phyloP scores from a whole-genome alignment of 768 basidiomycete species.

The Tephrocybe sp. region DNA sequence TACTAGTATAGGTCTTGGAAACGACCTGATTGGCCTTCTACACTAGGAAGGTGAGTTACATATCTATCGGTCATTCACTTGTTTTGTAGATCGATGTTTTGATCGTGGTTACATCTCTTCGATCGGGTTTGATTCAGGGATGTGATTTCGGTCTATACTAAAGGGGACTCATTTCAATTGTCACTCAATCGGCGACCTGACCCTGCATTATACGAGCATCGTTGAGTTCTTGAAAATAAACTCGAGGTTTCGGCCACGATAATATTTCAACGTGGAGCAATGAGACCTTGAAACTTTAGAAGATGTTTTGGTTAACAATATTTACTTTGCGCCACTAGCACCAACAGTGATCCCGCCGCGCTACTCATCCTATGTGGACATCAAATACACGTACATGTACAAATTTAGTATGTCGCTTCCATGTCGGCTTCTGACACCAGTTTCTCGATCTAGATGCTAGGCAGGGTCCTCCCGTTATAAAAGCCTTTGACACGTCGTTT shows the following conservation, averaged over 20 bases:
- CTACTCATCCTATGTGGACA: background rate
- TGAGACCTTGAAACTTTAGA: too few species aligned
- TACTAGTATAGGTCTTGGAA: too few species aligned
- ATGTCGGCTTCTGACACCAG: background rate
- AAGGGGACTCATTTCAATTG: background rate
- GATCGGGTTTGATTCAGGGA: background rate
- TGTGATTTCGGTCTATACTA: background rate
- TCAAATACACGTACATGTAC: slow-evolving; percentile 10
- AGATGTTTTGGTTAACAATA: background rate
- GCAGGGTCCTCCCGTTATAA: slow-evolving; percentile 12
- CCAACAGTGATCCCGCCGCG: background rate
- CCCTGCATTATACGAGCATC: too few species aligned
- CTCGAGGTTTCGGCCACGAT: too few species aligned
- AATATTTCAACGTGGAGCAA: too few species aligned
- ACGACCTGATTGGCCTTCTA: too few species aligned
- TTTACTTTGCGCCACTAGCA: slow-evolving; percentile 11
- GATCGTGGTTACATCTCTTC: background rate
- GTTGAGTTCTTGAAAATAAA: too few species aligned
- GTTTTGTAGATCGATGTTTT: background rate
- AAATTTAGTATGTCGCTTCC: slow-evolving; percentile 17
- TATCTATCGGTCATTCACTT: background rate
- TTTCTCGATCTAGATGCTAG: background rate
- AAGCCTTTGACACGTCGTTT: background rate
- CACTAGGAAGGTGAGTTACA: background rate
- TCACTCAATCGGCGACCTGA: too few species aligned